Conservation (phyloP, 371 early-diverging fungal genomes). For the Massospora cicadina region DNA sequence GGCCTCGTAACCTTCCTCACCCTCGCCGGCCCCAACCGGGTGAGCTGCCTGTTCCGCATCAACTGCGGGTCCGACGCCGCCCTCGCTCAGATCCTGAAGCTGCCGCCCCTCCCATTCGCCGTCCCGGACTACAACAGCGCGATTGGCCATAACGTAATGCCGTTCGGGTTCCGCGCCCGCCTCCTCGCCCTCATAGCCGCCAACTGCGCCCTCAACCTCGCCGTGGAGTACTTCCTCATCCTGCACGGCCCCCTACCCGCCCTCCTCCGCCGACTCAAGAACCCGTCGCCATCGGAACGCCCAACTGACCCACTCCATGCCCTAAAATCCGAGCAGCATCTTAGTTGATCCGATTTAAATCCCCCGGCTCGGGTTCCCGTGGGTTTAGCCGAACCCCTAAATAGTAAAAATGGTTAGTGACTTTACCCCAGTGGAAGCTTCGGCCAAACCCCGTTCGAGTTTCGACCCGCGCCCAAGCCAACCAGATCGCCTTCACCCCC, state of each 20-base stretch:
- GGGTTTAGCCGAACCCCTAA: too few relatives aligned
- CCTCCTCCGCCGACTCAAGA: not conserved
- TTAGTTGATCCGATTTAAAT: too few relatives aligned
- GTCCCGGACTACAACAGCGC: constrained; percentile 36
- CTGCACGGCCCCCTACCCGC: constrained; percentile 12
- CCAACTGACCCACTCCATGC: too few relatives aligned
- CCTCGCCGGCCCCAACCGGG: constrained; percentile 43
- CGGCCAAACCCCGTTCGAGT: too few relatives aligned
- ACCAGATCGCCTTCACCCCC: too few relatives aligned
- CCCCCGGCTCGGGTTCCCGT: too few relatives aligned
- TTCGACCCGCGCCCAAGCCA: too few relatives aligned
- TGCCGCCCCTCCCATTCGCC: constrained; percentile 19
- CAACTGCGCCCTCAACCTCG: constrained; percentile 17
- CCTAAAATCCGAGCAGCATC: too few relatives aligned
- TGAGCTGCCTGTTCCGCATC: constrained; percentile 45
- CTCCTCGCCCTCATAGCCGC: constrained; percentile 25
- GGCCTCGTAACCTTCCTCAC: constrained; percentile 30
- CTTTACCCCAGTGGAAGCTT: too few relatives aligned
- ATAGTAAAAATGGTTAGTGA: too few relatives aligned
- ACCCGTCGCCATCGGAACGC: too few relatives aligned
- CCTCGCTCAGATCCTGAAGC: constrained; percentile 24
- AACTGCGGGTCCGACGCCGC: constrained; percentile 44
- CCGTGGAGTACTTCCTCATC: constrained; percentile 19
- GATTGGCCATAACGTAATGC: constrained; percentile 51
- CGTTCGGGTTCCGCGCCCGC: constrained; percentile 30